Base-by-base conservation (phyloP, 805 yeast genomes). In the Grigorovia jiainica region DNA sequence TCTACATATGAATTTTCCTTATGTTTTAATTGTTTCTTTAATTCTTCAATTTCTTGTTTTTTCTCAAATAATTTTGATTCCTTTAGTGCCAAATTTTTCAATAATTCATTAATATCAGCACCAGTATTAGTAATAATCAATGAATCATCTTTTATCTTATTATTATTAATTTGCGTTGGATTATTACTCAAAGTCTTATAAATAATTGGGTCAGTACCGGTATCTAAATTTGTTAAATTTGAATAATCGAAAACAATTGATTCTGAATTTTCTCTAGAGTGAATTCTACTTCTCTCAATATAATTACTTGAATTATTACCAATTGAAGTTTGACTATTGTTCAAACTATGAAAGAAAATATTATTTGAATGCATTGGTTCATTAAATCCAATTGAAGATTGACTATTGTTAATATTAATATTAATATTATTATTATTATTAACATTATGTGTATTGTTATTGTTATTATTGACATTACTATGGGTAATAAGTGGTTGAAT, bases 1-100 rank as follows among this genome's bases (percentile, higher is more conserved):
- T 51, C 62, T 37, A 79, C 72, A 27, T 80, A 62, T 35, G 64
- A 65, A 39, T 69, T 73, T 39, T 79, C 67, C 42, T 78, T 83
- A 36, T 56, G 48, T 42, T 70, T 73, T 36, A 74, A 65, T 5
- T 63, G 57, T 25, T 65, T 56, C 39, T 75, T 70, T 51, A 81
- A 44, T 18, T 65, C 70, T 34, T 70, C 71, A 20, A 79, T 69
- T 37, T 67, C 64, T 48, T 76, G 79, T 47, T 77, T 79, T 34
- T 80, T 59, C 49, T 82, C 87, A 39, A 82, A 71, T 23, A 82
- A 65, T 20, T 72, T 73, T 74, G 79, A 74, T 54, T 82, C 92
- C 52, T 79, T 82, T 33, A 75, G 64, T 0, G 90, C 90, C 36
- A 82, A 61, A 7, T 70, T 62, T 46, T 85, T 68, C 38, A 82